These are phyloP conservation scores for Anacardium occidentale DNA, from an alignment of 345 rosid genomes.

Conservation along the genomic window DNA sequence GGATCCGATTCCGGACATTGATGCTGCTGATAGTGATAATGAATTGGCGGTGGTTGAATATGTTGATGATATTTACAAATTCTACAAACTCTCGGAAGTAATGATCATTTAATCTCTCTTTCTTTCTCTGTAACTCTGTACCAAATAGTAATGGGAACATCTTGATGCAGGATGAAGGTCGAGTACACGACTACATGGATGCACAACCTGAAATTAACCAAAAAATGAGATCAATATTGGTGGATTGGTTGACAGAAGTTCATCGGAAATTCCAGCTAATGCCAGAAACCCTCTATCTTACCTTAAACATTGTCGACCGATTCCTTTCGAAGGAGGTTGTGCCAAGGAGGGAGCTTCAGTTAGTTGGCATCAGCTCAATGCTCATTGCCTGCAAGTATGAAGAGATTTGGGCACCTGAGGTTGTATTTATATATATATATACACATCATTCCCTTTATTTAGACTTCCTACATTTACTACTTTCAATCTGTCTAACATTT, in stretches of 20 bases:
- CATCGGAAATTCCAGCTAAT: slow-evolving; percentile 75
- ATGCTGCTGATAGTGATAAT: slow-evolving; percentile 57
- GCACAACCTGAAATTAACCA: slow-evolving; percentile 68
- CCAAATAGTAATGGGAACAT: not conserved
- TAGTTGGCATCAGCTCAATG: slow-evolving; percentile 80
- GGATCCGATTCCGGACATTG: slow-evolving; percentile 45
- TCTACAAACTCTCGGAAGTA: slow-evolving; percentile 68
- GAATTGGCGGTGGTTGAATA: slow-evolving; percentile 83
- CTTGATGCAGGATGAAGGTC: slow-evolving; percentile 47
- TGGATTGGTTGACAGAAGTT: slow-evolving; percentile 91
- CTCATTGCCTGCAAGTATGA: slow-evolving; percentile 93
- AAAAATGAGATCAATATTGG: slow-evolving; percentile 80
- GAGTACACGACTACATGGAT: slow-evolving; percentile 61
- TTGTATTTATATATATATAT: no score
- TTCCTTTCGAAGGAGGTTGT: slow-evolving; percentile 64
- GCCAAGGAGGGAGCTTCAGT: slow-evolving; percentile 68
- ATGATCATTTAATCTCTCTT: not conserved
- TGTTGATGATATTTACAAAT: slow-evolving; percentile 83
- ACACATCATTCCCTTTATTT: not conserved
- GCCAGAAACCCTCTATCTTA: slow-evolving; percentile 84
- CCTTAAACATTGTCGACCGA: slow-evolving; percentile 75
- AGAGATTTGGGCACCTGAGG: slow-evolving; percentile 96
- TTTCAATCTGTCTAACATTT: not conserved
- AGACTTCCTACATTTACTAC: not conserved
- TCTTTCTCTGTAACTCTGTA: not conserved